These are phyloP conservation scores for Cyclotella baltica DNA, from an alignment of 108 stramenopile species.

Conservation along the genomic window DNA sequence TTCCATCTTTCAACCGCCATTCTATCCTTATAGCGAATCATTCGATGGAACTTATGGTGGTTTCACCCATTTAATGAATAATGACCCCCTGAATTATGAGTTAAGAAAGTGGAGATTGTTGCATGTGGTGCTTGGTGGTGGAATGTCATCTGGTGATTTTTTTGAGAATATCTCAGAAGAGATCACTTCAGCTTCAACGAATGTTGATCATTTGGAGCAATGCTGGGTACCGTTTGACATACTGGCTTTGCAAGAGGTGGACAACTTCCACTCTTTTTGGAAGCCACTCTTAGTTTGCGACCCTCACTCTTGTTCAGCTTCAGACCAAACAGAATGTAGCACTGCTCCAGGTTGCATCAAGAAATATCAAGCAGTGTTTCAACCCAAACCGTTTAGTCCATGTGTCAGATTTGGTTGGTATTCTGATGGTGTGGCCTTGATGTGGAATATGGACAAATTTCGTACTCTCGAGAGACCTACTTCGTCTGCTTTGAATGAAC, in stretches of 20 bases:
- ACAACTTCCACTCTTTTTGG: constrained; percentile 59
- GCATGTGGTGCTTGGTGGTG: constrained; percentile 46
- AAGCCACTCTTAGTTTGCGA: constrained; percentile 36
- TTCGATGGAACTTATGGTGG: constrained; percentile 48
- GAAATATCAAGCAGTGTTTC: constrained; percentile 55
- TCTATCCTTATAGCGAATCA: neutral
- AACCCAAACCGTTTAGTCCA: constrained; percentile 55
- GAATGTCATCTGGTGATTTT: neutral
- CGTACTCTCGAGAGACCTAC: neutral
- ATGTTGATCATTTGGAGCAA: no score
- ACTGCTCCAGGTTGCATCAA: neutral
- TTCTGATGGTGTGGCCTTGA: constrained; percentile 65
- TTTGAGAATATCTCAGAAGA: neutral
- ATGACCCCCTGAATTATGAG: constrained; percentile 46
- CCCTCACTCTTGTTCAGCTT: neutral
- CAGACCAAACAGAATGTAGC: neutral
- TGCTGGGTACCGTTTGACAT: constrained; percentile 54
- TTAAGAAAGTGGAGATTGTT: constrained; percentile 62
- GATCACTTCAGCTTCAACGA: no score
- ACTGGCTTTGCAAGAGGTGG: constrained; percentile 66
- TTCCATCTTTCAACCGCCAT: constrained; percentile 35
- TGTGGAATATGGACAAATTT: constrained; percentile 51
- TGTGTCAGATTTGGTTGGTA: constrained; percentile 60
- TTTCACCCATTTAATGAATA: constrained; percentile 45
- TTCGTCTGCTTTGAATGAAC: neutral